Evolutionary conservation across 2,329 filamentous ascomycete genomes (phyloP).

Genomic region (Colletotrichum sp.): DNA sequence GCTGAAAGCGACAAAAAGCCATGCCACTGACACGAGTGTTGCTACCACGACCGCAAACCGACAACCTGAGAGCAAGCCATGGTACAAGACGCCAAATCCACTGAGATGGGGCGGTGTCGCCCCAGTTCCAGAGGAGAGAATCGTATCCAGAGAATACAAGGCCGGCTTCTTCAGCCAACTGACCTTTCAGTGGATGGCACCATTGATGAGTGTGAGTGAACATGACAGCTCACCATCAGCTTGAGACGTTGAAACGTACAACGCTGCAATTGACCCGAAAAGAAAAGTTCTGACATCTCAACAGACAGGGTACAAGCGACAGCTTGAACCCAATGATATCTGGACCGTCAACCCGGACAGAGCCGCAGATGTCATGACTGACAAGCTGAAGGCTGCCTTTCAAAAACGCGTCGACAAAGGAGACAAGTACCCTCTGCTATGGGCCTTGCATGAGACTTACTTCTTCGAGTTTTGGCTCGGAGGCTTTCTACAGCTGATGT

Average conservation of each 20-base stretch:
- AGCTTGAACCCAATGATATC: conserved; percentile 83
- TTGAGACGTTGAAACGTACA: neutral
- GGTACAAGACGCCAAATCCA: conserved; percentile 69
- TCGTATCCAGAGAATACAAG: conserved; percentile 70
- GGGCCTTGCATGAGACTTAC: conserved; percentile 87
- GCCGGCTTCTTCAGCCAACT: conserved; percentile 78
- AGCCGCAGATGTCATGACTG: conserved; percentile 72
- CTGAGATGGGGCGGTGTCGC: conserved; percentile 64
- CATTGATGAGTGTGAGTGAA: conserved; percentile 75
- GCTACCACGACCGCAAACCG: conserved; percentile 44
- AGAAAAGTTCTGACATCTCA: neutral
- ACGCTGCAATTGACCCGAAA: neutral
- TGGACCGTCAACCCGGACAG: conserved; percentile 88
- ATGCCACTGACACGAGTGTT: conserved; percentile 59
- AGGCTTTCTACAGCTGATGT: conserved; percentile 75
- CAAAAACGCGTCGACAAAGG: conserved; percentile 70
- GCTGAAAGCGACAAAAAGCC: conserved; percentile 52
- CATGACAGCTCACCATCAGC: neutral
- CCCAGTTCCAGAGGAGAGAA: conserved; percentile 58
- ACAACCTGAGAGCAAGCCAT: conserved; percentile 53
- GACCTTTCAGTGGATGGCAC: conserved; percentile 89
- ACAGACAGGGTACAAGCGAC: conserved; percentile 83
- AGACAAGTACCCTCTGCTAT: conserved; percentile 75
- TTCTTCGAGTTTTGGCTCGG: conserved; percentile 84
- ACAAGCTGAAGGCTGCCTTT: conserved; percentile 72